phyloP scores from a whole-genome alignment of 257 asterid species.

The Fraxinus pennsylvanica region DNA sequence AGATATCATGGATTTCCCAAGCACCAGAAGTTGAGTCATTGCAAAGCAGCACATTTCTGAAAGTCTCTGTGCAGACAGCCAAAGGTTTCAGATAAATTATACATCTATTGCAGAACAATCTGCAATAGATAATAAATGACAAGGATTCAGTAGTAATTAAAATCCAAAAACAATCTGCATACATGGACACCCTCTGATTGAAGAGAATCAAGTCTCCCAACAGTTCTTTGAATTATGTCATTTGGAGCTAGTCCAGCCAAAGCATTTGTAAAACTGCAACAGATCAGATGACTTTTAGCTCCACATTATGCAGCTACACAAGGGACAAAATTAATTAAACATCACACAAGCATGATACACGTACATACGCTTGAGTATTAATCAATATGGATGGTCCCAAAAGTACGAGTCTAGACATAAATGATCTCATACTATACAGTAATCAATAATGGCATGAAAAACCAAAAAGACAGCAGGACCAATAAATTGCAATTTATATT shows the following conservation, averaged over 20 bases:
- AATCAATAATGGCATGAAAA: not conserved
- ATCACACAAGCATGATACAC: not conserved
- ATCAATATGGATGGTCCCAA: constrained; percentile 7
- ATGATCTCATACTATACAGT: not conserved
- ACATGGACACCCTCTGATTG: constrained; percentile 99
- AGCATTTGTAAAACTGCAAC: constrained; percentile 79
- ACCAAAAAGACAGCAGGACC: not conserved
- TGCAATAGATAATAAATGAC: not conserved
- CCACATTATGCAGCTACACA: not conserved
- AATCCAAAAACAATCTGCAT: constrained; percentile 33
- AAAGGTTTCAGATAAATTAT: constrained; percentile 25
- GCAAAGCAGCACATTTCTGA: constrained; percentile 97
- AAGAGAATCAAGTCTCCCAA: constrained; percentile 89
- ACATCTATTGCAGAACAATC: not conserved
- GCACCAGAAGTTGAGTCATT: constrained; percentile 75
- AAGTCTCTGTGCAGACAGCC: constrained; percentile 65
- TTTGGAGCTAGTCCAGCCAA: constrained; percentile 75
- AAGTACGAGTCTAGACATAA: not conserved
- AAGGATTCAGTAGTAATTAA: constrained; percentile 15
- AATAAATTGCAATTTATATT: not conserved
- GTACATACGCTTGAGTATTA: not conserved
- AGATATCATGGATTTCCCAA: constrained; percentile 77
- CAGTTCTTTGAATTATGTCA: constrained; percentile 73
- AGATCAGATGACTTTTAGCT: constrained; percentile 6
- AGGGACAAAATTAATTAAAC: not conserved